Conservation (phyloP, 805 yeast species). For the Metschnikowia reukaufii region DNA sequence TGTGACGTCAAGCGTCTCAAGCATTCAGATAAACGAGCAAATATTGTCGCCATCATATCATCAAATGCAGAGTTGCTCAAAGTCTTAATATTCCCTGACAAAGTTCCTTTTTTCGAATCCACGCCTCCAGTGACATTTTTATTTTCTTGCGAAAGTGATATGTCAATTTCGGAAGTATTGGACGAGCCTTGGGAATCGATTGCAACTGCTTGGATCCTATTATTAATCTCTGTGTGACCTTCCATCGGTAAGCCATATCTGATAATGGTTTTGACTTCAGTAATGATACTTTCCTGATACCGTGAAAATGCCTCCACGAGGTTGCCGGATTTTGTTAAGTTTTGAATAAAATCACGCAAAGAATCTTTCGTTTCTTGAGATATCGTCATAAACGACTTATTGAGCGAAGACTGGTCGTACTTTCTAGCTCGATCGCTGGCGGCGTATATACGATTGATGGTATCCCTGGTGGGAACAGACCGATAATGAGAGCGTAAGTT, state of each 20-base stretch:
- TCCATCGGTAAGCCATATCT: conserved; percentile 31
- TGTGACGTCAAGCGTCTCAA: conserved; percentile 72
- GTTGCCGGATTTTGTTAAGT: conserved; percentile 61
- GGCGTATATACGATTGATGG: conserved; percentile 49
- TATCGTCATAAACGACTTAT: conserved; percentile 40
- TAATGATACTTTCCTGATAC: conserved; percentile 67
- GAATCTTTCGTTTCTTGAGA: conserved; percentile 39
- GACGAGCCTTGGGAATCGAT: conserved; percentile 8
- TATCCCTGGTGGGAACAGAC: conserved; percentile 45
- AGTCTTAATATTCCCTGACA: conserved; percentile 51
- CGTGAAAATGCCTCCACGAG: conserved; percentile 58
- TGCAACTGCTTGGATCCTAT: background rate
- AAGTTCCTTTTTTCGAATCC: conserved; percentile 18
- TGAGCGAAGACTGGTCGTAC: conserved; percentile 20
- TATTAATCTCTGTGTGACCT: background rate
- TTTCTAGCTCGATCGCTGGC: conserved; percentile 28
- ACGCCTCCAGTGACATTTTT: conserved; percentile 3
- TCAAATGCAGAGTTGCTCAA: conserved; percentile 77
- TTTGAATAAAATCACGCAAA: conserved; percentile 51
- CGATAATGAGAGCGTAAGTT: conserved; percentile 65
- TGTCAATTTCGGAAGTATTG: conserved; percentile 1
- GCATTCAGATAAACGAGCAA: conserved; percentile 66
- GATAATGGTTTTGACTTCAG: conserved; percentile 72
- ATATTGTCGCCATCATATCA: conserved; percentile 60
- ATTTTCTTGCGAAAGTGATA: background rate